Percentiles rank a stretch among this genome's conserved stretches.
Evolutionary conservation across 805 yeast genomes (phyloP).

Genomic region (Maudiozyma serrabonitensis): DNA sequence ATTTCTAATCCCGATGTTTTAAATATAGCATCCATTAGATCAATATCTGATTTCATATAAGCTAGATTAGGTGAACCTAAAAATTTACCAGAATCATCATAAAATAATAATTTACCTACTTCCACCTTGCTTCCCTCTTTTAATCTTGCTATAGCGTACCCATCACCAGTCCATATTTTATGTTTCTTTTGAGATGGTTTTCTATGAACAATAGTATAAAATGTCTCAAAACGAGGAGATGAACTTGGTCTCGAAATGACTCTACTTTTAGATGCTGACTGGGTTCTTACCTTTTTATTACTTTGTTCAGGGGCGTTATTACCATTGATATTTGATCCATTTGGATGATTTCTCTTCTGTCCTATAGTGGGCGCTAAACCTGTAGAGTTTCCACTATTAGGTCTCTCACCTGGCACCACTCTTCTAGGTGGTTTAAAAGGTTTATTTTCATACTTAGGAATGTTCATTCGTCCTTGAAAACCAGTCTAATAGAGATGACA

Average conservation of each 20-base stretch:
- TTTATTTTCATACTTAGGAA: slow-evolving; percentile 31
- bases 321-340: not conserved
- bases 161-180: slow-evolving; percentile 95
- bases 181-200: slow-evolving; percentile 67
- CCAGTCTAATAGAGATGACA: too few species aligned
- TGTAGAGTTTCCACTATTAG: not conserved
- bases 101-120: slow-evolving; percentile 16
- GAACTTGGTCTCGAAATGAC: not conserved
- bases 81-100: slow-evolving; percentile 21
- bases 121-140: slow-evolving; percentile 2
- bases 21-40: slow-evolving; percentile 34
- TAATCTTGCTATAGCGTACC: slow-evolving; percentile 36
- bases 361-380: slow-evolving; percentile 1
- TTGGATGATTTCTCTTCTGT: not conserved
- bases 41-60: slow-evolving; percentile 10
- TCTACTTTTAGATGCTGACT: not conserved
- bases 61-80: slow-evolving; percentile 21
- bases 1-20: slow-evolving; percentile 51
- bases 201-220: slow-evolving; percentile 48
- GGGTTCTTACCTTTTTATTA: not conserved
- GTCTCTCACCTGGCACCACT: not conserved
- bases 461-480: slow-evolving; percentile 8
- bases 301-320: not conserved
- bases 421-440: slow-evolving; percentile 46
- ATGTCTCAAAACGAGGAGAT: not conserved